phyloP scores from a whole-genome alignment of 106 monocot species.

The Dendrobium chrysotoxum region DNA sequence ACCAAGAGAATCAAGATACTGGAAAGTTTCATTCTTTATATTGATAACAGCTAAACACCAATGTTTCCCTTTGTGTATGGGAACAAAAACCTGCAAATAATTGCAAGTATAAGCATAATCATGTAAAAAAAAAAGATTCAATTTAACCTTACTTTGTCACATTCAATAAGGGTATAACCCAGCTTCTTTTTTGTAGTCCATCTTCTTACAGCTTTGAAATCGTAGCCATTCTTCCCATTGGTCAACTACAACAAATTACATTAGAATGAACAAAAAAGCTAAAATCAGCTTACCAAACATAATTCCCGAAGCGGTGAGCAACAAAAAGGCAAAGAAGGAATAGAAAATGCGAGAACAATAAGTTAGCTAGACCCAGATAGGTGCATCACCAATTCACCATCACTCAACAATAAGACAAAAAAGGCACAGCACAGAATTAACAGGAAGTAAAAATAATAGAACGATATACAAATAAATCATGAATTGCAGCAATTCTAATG shows the following conservation, averaged over 20 bases:
- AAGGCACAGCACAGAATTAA: background rate
- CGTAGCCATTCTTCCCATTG: background rate
- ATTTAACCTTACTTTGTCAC: slow-evolving; percentile 7
- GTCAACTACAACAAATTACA: slow-evolving; percentile 6
- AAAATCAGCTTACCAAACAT: background rate
- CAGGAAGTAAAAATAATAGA: background rate
- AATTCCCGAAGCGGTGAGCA: background rate
- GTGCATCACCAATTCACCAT: background rate
- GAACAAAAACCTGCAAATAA: slow-evolving; percentile 62
- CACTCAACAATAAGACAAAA: background rate
- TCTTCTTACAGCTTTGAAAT: slow-evolving; percentile 5
- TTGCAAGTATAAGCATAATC: background rate
- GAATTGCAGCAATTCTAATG: background rate
- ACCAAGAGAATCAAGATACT: slow-evolving; percentile 84
- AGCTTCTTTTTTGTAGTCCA: slow-evolving; percentile 4
- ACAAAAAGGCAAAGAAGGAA: background rate
- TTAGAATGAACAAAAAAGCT: background rate
- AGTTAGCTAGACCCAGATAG: background rate
- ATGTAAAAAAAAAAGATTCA: background rate
- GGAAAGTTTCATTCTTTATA: slow-evolving; percentile 53
- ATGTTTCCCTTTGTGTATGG: slow-evolving; percentile 64
- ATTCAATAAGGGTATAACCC: slow-evolving; percentile 7
- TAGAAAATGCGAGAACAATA: background rate
- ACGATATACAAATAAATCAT: background rate
- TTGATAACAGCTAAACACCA: slow-evolving; percentile 73